Evolutionary conservation across 2,329 filamentous ascomycete genomes (phyloP).

Genomic region (Trichoderma simmonsii): DNA sequence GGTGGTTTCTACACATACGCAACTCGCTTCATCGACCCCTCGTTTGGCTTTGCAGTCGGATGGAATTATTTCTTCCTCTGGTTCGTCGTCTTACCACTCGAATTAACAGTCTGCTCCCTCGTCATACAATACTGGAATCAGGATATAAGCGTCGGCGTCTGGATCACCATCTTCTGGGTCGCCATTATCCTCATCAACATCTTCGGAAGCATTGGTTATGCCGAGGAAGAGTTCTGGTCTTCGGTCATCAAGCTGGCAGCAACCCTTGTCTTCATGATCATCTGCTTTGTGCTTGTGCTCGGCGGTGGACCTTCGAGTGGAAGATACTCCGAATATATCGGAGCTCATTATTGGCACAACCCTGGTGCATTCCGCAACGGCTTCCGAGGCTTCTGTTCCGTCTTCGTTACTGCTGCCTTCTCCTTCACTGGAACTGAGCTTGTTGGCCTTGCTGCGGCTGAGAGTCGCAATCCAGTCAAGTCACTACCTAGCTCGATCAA

Average conservation of each 20-base stretch:
- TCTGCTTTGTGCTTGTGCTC: constrained; percentile 54
- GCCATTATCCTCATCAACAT: constrained; percentile 51
- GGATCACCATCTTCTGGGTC: constrained; percentile 53
- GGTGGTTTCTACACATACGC: constrained; percentile 63
- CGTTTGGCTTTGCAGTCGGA: constrained; percentile 56
- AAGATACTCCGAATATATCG: constrained; percentile 41
- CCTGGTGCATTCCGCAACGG: constrained; percentile 61
- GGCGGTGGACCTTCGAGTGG: constrained; percentile 53
- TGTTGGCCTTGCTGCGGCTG: constrained; percentile 67
- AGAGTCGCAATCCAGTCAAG: constrained; percentile 64
- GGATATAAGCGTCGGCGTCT: constrained; percentile 45
- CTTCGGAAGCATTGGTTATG: constrained; percentile 53
- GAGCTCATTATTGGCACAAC: constrained; percentile 43
- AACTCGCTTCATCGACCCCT: constrained; percentile 59
- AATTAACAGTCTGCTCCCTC: constrained; percentile 49
- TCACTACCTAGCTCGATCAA: constrained; percentile 76
- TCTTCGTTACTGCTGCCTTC: constrained; percentile 69
- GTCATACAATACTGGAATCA: constrained; percentile 52
- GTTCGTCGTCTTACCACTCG: constrained; percentile 48
- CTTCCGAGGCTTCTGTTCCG: constrained; percentile 65
- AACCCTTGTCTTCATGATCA: constrained; percentile 60
- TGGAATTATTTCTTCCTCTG: constrained; percentile 47
- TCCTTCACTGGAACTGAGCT: constrained; percentile 66
- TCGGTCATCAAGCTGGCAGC: constrained; percentile 55
- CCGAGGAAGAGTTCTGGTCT: constrained; percentile 56